Evolutionary conservation across 441 rosid species (phyloP).

Genomic region (Kokia cookei): DNA sequence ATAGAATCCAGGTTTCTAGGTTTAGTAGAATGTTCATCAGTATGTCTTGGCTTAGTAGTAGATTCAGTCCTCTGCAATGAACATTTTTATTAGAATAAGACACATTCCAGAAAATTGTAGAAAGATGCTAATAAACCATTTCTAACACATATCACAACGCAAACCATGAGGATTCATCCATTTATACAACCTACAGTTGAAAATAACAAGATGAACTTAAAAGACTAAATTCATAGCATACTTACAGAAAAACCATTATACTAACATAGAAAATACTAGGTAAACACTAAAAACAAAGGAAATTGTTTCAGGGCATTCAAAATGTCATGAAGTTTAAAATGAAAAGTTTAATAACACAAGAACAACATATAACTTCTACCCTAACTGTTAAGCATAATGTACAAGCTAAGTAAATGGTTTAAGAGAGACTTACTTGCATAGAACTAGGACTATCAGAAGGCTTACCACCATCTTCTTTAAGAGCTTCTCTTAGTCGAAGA

Average conservation of each 20-base stretch:
- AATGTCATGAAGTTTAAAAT: not conserved
- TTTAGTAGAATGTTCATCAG: constrained; percentile 31
- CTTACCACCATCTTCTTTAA: constrained; percentile 46
- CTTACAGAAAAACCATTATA: not conserved
- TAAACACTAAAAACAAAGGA: not conserved
- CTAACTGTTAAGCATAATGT: not conserved
- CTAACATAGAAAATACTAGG: not conserved
- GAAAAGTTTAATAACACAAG: not conserved
- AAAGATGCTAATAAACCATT: not conserved
- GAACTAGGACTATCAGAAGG: constrained; percentile 31
- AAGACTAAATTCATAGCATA: not conserved
- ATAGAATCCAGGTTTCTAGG: not conserved
- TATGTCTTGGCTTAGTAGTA: constrained; percentile 49
- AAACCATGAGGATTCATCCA: not conserved
- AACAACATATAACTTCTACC: not conserved
- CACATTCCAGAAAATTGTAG: not conserved
- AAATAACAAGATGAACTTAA: not conserved
- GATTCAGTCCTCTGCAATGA: constrained; percentile 55
- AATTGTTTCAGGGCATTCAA: not conserved
- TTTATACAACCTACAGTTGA: not conserved
- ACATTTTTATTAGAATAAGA: not conserved
- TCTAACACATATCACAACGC: not conserved
- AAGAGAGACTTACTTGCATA: constrained; percentile 43
- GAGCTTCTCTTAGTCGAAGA: constrained; percentile 74
- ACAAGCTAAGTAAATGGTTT: not conserved